phyloP scores from a whole-genome alignment of 1,284 basidiomycete genomes.

The Trametes pubescens region DNA sequence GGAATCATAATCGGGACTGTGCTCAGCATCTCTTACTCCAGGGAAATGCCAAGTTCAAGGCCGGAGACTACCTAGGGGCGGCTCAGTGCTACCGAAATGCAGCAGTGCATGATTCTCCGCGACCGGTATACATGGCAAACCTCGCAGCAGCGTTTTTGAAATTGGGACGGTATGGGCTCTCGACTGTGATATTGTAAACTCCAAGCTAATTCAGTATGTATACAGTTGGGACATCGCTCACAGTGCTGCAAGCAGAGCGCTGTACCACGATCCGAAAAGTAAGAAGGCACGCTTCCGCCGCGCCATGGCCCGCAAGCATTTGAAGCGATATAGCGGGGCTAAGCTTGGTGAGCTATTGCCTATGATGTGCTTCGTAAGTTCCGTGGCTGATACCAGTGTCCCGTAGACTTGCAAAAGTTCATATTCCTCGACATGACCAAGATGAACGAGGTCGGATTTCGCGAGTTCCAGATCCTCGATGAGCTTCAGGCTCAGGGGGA shows the following conservation, averaged over 20 bases:
- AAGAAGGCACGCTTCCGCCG: slow-evolving; percentile 52
- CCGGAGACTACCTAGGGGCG: slow-evolving; percentile 34
- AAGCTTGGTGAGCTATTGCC: slow-evolving; percentile 42
- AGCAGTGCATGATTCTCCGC: slow-evolving; percentile 31
- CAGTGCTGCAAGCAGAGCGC: slow-evolving; percentile 47
- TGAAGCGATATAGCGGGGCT: slow-evolving; percentile 46
- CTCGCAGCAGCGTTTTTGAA: slow-evolving; percentile 52
- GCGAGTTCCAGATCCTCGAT: neutral
- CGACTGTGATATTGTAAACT: neutral
- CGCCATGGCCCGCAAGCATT: slow-evolving; percentile 50
- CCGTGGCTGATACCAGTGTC: neutral
- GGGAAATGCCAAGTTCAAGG: slow-evolving; percentile 39
- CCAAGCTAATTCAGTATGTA: neutral
- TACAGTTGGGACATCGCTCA: slow-evolving; percentile 53
- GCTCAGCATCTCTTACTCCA: neutral
- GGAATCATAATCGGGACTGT: neutral
- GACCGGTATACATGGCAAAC: slow-evolving; percentile 48
- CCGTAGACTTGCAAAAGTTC: slow-evolving; percentile 49
- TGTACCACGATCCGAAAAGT: slow-evolving; percentile 49
- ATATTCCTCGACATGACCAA: slow-evolving; percentile 42
- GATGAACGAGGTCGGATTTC: slow-evolving; percentile 34
- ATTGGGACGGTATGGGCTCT: slow-evolving; percentile 45
- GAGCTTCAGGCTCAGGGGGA: neutral
- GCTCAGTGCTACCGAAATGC: slow-evolving; percentile 38
- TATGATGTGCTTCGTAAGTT: neutral